Conservation (phyloP, 306 rosid species). For the Luffa acutangula region DNA sequence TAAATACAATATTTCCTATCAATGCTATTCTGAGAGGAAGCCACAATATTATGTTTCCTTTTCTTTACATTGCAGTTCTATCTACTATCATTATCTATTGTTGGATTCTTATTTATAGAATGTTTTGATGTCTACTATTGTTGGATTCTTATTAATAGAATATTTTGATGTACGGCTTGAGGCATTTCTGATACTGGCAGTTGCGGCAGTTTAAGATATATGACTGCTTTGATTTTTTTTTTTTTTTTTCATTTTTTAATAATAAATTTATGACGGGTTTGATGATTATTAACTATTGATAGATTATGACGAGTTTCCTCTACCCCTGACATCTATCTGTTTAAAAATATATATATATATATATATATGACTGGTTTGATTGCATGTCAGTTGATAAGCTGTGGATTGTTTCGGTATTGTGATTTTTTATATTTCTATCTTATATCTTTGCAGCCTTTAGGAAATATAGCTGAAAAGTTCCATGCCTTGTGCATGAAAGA, state of each 20-base stretch:
- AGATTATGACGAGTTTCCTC: too few species aligned
- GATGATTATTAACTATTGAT: too few species aligned
- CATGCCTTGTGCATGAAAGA: conserved; percentile 87
- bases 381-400: conserved; percentile 3
- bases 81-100: neutral
- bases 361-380: neutral
- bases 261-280: neutral
- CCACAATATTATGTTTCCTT: neutral
- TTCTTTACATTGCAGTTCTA: neutral
- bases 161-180: neutral
- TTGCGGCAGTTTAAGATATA: neutral
- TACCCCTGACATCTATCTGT: neutral
- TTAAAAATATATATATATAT: too few species aligned
- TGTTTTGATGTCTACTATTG: neutral
- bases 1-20: neutral
- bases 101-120: neutral
- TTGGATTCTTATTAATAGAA: neutral
- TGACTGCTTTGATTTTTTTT: neutral
- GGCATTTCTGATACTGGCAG: neutral
- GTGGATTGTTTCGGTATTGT: conserved; percentile 10
- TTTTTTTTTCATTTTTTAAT: too few species aligned
- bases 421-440: neutral
- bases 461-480: conserved; percentile 87
- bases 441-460: conserved; percentile 72
- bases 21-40: neutral